Evolutionary conservation across 352 stramenopile genomes (phyloP).

Genomic region (Phytophthora brassicae): DNA sequence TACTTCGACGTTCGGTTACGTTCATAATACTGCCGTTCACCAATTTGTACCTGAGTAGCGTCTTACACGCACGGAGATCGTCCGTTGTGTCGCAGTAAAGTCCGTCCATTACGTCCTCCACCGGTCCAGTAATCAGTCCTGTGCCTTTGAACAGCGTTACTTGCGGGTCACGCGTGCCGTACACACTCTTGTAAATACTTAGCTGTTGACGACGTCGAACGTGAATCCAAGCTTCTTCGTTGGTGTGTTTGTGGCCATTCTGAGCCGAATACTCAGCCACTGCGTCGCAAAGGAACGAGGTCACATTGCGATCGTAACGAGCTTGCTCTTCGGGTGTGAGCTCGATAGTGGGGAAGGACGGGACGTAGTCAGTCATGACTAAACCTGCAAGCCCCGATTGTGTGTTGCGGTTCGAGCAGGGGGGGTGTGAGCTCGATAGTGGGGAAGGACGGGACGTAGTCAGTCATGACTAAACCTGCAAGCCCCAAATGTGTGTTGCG

Average conservation of each 20-base stretch:
- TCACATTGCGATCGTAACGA: slow-evolving; percentile 41
- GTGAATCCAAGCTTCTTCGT: slow-evolving; percentile 45
- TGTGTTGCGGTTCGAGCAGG: slow-evolving; percentile 1
- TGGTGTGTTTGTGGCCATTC: slow-evolving; percentile 28
- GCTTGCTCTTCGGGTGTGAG: slow-evolving; percentile 37
- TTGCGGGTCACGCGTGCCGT: slow-evolving; percentile 39
- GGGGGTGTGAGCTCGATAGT: slow-evolving; percentile 36
- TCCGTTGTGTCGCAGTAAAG: slow-evolving; percentile 52
- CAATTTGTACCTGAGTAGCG: slow-evolving; percentile 45
- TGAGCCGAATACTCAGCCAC: slow-evolving; percentile 42
- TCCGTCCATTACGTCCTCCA: slow-evolving; percentile 50
- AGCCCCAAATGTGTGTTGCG: slow-evolving; percentile 3
- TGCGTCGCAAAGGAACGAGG: slow-evolving; percentile 40
- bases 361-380: slow-evolving; percentile 33
- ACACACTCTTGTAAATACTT: slow-evolving; percentile 51
- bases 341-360: slow-evolving; percentile 38
- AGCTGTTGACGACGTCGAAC: slow-evolving; percentile 40
- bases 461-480: slow-evolving; percentile 25
- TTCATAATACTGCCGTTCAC: slow-evolving; percentile 49
- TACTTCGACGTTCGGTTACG: slow-evolving; percentile 34
- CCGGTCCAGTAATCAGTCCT: slow-evolving; percentile 34
- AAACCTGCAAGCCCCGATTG: neutral
- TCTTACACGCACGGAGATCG: slow-evolving; percentile 42
- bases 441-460: slow-evolving; percentile 33
- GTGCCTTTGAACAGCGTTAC: slow-evolving; percentile 47